Evolutionary conservation across 1,284 basidiomycete genomes (phyloP).

Genomic region (Marasmius tenuissimus): DNA sequence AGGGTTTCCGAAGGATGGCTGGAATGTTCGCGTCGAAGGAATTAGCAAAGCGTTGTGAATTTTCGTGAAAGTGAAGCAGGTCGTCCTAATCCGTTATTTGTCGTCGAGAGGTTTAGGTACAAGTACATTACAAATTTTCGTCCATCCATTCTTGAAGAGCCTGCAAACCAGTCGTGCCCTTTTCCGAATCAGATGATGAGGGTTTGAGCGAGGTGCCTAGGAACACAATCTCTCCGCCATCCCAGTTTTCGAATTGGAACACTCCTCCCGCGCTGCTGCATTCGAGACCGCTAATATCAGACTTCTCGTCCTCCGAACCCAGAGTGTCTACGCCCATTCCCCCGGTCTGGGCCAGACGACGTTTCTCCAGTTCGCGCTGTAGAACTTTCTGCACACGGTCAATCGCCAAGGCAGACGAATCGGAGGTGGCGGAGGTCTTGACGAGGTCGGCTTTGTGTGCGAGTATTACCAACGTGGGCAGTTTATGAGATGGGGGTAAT

Average conservation of each 20-base stretch:
- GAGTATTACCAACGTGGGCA: conserved; percentile 62
- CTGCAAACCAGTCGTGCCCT: conserved; percentile 42
- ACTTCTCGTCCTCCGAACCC: conserved; percentile 64
- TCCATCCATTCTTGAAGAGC: conserved; percentile 52
- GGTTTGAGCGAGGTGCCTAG: conserved; percentile 56
- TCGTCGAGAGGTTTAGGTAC: neutral
- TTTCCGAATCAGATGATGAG: conserved; percentile 36
- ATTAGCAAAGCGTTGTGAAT: conserved; percentile 29
- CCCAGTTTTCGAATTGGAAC: conserved; percentile 77
- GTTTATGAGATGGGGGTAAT: conserved; percentile 63
- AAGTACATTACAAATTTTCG: conserved; percentile 35
- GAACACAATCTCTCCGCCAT: conserved; percentile 72
- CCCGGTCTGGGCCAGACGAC: conserved; percentile 57
- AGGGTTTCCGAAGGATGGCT: conserved; percentile 38
- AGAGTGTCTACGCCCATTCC: conserved; percentile 71
- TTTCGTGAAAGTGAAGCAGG: neutral
- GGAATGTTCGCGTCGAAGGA: conserved; percentile 33
- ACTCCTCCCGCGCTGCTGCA: conserved; percentile 46
- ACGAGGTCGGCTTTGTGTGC: conserved; percentile 77
- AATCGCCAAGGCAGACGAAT: conserved; percentile 55
- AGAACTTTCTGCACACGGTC: conserved; percentile 71
- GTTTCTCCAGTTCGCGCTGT: conserved; percentile 79
- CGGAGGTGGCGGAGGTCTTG: conserved; percentile 45
- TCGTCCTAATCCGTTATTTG: too few species aligned
- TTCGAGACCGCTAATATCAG: conserved; percentile 65